Percentiles rank a stretch among this genome's conserved stretches.
Evolutionary conservation across 495 filamentous ascomycete species (phyloP).

Genomic region (Melanomma pulvis-pyrius): DNA sequence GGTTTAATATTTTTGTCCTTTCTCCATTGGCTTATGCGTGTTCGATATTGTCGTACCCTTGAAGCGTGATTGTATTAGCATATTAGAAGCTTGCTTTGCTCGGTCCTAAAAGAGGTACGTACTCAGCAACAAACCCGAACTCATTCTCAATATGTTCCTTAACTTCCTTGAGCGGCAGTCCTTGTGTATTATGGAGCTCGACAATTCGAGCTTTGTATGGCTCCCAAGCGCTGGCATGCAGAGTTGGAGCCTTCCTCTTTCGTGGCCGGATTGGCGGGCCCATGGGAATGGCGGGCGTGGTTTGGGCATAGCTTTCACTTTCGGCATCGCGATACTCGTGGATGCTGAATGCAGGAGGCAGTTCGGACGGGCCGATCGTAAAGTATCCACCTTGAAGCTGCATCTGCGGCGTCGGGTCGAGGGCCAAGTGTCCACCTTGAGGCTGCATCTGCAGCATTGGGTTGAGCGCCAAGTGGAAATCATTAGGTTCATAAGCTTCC

Average conservation of each 20-base stretch:
- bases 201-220: constrained; percentile 35
- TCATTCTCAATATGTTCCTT: constrained; percentile 29
- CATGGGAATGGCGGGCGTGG: constrained; percentile 23
- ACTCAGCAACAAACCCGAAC: constrained; percentile 33
- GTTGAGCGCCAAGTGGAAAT: neutral
- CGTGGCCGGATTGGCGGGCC: constrained; percentile 28
- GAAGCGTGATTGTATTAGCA: constrained; percentile 9
- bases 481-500: no score
- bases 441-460: constrained; percentile 9
- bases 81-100: neutral
- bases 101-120: constrained; percentile 5
- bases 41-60: constrained; percentile 39
- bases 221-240: constrained; percentile 33
- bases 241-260: constrained; percentile 37
- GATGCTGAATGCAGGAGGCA: constrained; percentile 7
- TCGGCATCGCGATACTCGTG: neutral
- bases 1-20: constrained; percentile 42
- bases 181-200: constrained; percentile 32
- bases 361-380: constrained; percentile 3
- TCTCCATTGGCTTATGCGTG: constrained; percentile 38
- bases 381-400: constrained; percentile 9
- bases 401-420: constrained; percentile 7
- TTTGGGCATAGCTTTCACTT: neutral
- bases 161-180: constrained; percentile 23
- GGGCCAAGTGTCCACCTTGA: neutral